A percentile compares a stretch with the other conserved stretches of the same genome.
Evolutionary conservation across 1,284 basidiomycete species (phyloP).

Genomic region (Apiotrichum sp.): DNA sequence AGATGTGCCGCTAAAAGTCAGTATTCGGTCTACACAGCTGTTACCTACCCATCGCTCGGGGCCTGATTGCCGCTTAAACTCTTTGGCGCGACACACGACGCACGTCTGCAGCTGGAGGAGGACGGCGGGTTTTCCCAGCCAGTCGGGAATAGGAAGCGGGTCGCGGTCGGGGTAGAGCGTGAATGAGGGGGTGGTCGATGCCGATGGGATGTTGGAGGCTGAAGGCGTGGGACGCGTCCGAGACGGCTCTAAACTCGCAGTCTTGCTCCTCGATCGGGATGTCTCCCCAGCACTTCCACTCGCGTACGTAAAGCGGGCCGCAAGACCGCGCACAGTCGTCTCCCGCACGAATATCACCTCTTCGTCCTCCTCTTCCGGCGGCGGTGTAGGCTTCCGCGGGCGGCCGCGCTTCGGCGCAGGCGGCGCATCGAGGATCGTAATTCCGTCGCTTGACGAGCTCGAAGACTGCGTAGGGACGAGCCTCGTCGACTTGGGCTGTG

Average conservation of each 20-base stretch:
- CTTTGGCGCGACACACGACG: slow-evolving; percentile 28
- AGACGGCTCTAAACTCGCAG: no score
- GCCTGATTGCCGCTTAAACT: slow-evolving; percentile 33
- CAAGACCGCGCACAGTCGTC: background rate
- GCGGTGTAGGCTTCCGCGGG: background rate
- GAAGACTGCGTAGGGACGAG: no score
- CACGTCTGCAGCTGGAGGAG: slow-evolving; percentile 24
- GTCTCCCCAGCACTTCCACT: slow-evolving; percentile 1
- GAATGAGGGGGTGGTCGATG: background rate
- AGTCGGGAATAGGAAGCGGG: slow-evolving; percentile 23
- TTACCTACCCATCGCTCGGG: slow-evolving; percentile 35
- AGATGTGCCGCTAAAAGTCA: slow-evolving; percentile 32
- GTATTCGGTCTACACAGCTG: background rate
- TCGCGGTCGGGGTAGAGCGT: background rate
- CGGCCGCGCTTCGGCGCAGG: no score
- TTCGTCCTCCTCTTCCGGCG: slow-evolving; percentile 6
- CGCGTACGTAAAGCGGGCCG: slow-evolving; percentile 5
- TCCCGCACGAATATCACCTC: slow-evolving; percentile 17
- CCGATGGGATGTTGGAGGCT: background rate
- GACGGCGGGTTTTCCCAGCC: slow-evolving; percentile 30
- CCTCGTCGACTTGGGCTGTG: no score
- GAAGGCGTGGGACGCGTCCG: background rate
- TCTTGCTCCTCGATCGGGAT: no score
- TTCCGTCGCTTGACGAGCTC: no score
- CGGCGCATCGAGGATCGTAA: no score